phyloP scores from a whole-genome alignment of 2,329 filamentous ascomycete genomes.

The Trichoderma endophyticum region DNA sequence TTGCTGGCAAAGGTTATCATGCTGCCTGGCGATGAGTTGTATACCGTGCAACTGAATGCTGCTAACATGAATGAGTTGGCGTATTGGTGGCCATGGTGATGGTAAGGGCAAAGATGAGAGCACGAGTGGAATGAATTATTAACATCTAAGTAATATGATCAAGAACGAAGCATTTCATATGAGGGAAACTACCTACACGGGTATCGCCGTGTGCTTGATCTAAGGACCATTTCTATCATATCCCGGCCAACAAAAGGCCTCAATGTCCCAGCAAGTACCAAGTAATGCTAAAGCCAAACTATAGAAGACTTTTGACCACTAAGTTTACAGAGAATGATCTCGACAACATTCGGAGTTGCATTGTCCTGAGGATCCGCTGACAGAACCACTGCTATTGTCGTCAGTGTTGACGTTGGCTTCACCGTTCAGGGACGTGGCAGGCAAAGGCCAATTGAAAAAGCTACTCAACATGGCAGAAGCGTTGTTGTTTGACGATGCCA shows the following conservation, averaged over 20 bases:
- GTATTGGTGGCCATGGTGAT: neutral
- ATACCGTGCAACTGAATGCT: neutral
- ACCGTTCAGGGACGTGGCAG: neutral
- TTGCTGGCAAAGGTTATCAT: neutral
- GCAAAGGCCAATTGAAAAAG: constrained; percentile 10
- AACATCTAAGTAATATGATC: neutral
- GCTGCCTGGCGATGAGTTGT: neutral
- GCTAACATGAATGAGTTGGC: neutral
- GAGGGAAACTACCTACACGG: neutral
- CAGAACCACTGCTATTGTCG: neutral
- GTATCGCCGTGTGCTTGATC: neutral
- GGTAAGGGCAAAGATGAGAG: neutral
- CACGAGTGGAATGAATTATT: neutral
- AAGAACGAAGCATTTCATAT: neutral
- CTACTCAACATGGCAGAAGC: neutral
- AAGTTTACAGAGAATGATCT: neutral
- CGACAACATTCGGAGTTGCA: neutral
- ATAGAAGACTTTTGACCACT: no score
- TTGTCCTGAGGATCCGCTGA: neutral
- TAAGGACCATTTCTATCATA: neutral
- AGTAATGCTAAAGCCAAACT: neutral
- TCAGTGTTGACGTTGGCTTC: neutral
- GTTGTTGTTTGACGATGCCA: neutral
- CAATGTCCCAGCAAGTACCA: neutral
- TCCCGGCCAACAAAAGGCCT: neutral